Base-by-base conservation (phyloP, 176 grass and related monocot genomes). In the Eleusine indica region DNA sequence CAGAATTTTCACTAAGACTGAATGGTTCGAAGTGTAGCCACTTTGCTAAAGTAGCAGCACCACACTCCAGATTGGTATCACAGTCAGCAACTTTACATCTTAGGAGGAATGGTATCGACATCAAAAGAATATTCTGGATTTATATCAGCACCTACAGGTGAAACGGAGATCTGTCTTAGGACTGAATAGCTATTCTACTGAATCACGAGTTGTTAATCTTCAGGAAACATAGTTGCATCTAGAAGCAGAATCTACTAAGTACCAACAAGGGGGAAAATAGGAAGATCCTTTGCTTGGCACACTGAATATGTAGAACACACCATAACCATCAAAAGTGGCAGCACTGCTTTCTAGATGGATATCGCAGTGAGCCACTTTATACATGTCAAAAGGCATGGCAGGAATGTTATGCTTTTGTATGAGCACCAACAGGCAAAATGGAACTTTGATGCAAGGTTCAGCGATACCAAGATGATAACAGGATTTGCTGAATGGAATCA, bases 351-450 rank as follows among this genome's bases (percentile, higher is more conserved):
- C 25, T 52, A 80, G 60, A 43, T 22, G 80, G 70, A 71, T 42
- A 56, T 44, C 69, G 46, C 7, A 81, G 37, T 74, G 37, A 74
- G 70, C 77, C 29, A 58, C 48, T 80, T 68, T n/a, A 80, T 9
- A 80, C 17, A 57, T 42, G 35, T 18, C 16, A 21, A 48, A 62
- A 25, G 37, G 17, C 58, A 86, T 56, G n/a, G 17, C n/a, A 80
- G 43, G 84, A 86, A 80, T 86, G 74, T 75, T 80, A 76, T 66
- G 38, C 48, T 54, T 86, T 35, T 35, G 32, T 35, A 35, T 35
- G 32, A 35, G 32, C 32, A 35, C 32, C 32, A 80, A 73, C 30
- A 80, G 46, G 72, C 15, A 58, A 72, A 72, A 64, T 19, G 38
- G 6, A 86, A 66, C 41, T 54, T 41, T 48, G 58, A 41, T 9